Conservation (phyloP, 768 basidiomycete species). For the Pleurotus tuoliensis region DNA sequence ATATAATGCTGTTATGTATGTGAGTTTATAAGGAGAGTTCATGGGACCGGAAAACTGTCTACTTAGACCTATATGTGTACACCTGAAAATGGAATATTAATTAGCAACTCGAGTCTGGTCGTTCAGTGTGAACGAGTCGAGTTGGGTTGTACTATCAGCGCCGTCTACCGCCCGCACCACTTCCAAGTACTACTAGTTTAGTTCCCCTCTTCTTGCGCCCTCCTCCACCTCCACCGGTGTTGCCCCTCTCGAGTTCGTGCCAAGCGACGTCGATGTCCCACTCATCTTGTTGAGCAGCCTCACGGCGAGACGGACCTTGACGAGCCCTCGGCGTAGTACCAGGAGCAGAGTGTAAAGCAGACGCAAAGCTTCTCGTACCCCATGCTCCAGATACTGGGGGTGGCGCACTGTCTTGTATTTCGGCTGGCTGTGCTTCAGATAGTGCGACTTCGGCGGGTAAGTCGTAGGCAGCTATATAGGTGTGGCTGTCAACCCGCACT, state of each 20-base stretch:
- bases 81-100: background rate
- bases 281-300: conserved; percentile 47
- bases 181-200: conserved; percentile 70
- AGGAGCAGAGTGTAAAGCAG: conserved; percentile 58
- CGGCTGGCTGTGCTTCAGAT: conserved; percentile 10
- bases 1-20: background rate
- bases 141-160: conserved; percentile 16
- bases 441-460: conserved; percentile 19
- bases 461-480: conserved; percentile 12
- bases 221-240: conserved; percentile 14
- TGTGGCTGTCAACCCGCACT: conserved; percentile 10
- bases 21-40: too few relatives aligned
- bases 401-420: conserved; percentile 2
- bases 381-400: conserved; percentile 52
- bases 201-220: conserved; percentile 58
- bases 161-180: conserved; percentile 51
- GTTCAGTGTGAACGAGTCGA: background rate
- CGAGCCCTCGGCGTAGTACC: conserved; percentile 4
- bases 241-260: conserved; percentile 72
- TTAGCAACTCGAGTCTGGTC: background rate
- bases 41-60: too few relatives aligned
- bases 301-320: conserved; percentile 14
- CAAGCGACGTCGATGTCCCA: conserved; percentile 79
- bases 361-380: conserved; percentile 81
- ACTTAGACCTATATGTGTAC: too few relatives aligned